These are phyloP conservation scores for Allantophomopsis lycopodina DNA, from an alignment of 2,329 filamentous ascomycete genomes.

Conservation along the genomic window DNA sequence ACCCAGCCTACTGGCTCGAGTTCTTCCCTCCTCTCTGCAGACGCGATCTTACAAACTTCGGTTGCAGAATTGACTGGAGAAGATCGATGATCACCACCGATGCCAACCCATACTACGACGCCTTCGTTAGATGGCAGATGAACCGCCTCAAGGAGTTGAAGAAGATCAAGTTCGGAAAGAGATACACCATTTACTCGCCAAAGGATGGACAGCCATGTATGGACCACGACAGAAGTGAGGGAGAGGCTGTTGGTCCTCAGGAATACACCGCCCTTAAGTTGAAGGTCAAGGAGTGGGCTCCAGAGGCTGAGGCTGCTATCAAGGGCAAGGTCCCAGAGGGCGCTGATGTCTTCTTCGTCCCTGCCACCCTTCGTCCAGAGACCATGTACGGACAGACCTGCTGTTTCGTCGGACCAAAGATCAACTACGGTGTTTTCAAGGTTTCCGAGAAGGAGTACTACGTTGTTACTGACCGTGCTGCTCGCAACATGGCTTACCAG, in stretches of 20 bases:
- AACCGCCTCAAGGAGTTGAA: constrained; percentile 75
- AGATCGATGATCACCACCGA: constrained; percentile 89
- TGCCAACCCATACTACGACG: constrained; percentile 91
- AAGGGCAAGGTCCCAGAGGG: constrained; percentile 66
- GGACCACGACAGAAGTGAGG: constrained; percentile 72
- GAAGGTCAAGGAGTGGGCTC: constrained; percentile 79
- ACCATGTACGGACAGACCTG: constrained; percentile 98
- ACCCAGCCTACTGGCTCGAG: constrained; percentile 83
- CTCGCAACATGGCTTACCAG: constrained; percentile 95
- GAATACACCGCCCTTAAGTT: constrained; percentile 91
- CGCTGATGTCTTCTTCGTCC: constrained; percentile 76
- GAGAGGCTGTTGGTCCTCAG: constrained; percentile 73
- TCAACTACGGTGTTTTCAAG: constrained; percentile 82
- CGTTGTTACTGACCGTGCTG: constrained; percentile 67
- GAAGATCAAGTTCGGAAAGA: constrained; percentile 88
- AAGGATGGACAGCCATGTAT: constrained; percentile 83
- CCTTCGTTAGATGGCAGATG: constrained; percentile 97
- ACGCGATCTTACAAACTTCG: constrained; percentile 69
- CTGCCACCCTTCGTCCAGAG: constrained; percentile 85
- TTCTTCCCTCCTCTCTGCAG: constrained; percentile 79
- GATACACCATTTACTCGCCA: constrained; percentile 86
- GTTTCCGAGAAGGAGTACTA: constrained; percentile 68
- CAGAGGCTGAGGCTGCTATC: constrained; percentile 56
- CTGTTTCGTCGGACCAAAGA: constrained; percentile 86
- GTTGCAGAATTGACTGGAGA: constrained; percentile 84